Base-by-base conservation (phyloP, 78 protist genomes). In the Acrasis kona region DNA sequence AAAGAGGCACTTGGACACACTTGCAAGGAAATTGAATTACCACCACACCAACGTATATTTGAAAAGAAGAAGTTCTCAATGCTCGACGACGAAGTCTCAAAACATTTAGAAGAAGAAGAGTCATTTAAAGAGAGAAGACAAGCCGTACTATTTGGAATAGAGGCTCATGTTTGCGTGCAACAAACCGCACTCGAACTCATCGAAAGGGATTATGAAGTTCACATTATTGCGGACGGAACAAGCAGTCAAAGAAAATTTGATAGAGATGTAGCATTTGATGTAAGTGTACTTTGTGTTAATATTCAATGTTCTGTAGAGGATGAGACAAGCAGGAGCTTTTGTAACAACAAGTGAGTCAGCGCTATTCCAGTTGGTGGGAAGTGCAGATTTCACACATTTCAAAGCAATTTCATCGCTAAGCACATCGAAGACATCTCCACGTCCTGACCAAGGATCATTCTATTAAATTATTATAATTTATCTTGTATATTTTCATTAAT, bases 111-210 rank as follows among this genome's bases (percentile, higher is more conserved):
- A 7, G 1, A 34, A 3, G 31, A 0, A 29, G 76, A 1, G 5
- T 10, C 19, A 67, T 19, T 67, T 19, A 19, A 19, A 42, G 5
- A 1, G 2, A 6, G 31, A 1, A 10, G 29, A 7, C 80, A 6
- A 3, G 2, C 1, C 9, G 50, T 76, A 29, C 4, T 76, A 36
- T 3, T 1, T 12, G 80, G 80, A 12, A 1, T 76, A 29, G 80
- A 76, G 34, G 80, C 80, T 30, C 80, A 76, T 31, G 77, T 76
- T 4, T 76, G 80, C 34, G 72, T 76, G 41, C 50, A 37, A 41
- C 80, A 76, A 41, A 19, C 80, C 37, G n/a, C 76, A 28, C 72
- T 76, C 32, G 80, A 76, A 10, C 32, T 76, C 67, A 3, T 76
- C 36, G 80, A 27, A 19, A 9, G 1, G 10, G 78, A 35, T 19